A percentile compares a stretch with the other conserved stretches of the same genome.
Conservation (phyloP, 1,284 basidiomycete genomes). For the Dichomitus squalens region DNA sequence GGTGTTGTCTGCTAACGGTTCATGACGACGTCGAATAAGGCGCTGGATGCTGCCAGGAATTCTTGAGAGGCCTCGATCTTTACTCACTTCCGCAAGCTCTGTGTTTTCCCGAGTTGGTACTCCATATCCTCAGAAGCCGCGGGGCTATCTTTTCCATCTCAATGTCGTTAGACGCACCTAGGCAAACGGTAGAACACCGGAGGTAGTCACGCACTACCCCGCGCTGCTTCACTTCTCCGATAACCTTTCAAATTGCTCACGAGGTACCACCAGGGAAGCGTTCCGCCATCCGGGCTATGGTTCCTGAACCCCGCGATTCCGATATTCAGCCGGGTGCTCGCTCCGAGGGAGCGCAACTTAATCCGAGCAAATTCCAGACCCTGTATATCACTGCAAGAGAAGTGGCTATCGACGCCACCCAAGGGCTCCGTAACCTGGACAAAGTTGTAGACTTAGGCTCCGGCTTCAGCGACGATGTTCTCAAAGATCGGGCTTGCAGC, state of each 20-base stretch:
- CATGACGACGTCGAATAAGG: too few species aligned
- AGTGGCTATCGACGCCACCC: background rate
- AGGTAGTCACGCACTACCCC: background rate
- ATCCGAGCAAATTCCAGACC: slow-evolving; percentile 14
- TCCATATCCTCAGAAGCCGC: too few species aligned
- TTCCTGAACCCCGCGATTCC: background rate
- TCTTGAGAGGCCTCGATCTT: too few species aligned
- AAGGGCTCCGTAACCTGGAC: background rate
- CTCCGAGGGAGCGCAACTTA: background rate
- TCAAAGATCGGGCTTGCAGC: slow-evolving; percentile 15
- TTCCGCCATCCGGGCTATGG: background rate
- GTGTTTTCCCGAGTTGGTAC: too few species aligned
- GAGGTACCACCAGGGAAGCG: background rate
- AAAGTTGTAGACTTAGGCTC: too few species aligned
- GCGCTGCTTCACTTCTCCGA: background rate
- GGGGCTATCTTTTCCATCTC: too few species aligned
- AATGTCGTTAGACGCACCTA: background rate
- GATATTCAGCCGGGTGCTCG: background rate
- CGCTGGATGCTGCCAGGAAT: too few species aligned
- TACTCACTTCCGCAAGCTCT: background rate
- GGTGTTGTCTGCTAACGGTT: too few species aligned
- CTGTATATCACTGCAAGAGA: slow-evolving; percentile 1
- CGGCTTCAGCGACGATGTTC: slow-evolving; percentile 19
- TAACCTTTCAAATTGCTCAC: background rate
- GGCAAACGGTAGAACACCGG: slow-evolving; percentile 3